These are phyloP conservation scores for Dothideomycetes sp. DNA, from an alignment of 2,329 filamentous ascomycete genomes.

Conservation along the genomic window DNA sequence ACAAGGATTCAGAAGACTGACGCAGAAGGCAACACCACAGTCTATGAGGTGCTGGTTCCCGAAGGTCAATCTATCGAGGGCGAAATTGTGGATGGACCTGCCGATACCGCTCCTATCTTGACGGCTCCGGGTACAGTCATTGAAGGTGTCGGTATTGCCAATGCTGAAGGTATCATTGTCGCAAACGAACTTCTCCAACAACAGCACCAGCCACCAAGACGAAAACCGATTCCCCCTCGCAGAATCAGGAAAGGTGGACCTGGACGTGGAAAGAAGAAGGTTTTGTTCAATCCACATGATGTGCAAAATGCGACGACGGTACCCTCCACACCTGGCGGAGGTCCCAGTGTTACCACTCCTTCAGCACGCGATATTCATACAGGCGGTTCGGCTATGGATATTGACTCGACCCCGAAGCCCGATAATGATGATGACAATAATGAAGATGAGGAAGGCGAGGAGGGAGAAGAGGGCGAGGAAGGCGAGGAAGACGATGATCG, in stretches of 20 bases:
- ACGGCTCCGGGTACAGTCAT: slow-evolving; percentile 51
- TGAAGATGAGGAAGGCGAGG: slow-evolving; percentile 43
- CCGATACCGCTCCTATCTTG: slow-evolving; percentile 36
- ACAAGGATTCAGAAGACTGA: slow-evolving; percentile 73
- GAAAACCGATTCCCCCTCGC: slow-evolving; percentile 66
- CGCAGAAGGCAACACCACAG: slow-evolving; percentile 68
- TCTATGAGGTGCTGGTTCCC: slow-evolving; percentile 72
- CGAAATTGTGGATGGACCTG: slow-evolving; percentile 57
- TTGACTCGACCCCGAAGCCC: slow-evolving; percentile 27
- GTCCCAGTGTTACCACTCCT: slow-evolving; percentile 24
- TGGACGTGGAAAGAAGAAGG: slow-evolving; percentile 70
- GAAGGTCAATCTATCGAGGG: slow-evolving; percentile 74
- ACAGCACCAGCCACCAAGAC: slow-evolving; percentile 44
- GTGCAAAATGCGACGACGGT: slow-evolving; percentile 32
- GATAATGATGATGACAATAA: slow-evolving; percentile 36
- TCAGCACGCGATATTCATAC: slow-evolving; percentile 27
- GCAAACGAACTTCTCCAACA: slow-evolving; percentile 37
- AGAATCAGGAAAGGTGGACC: slow-evolving; percentile 68
- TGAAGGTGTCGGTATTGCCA: slow-evolving; percentile 51
- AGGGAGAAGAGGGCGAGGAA: slow-evolving; percentile 36
- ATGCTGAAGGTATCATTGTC: slow-evolving; percentile 51
- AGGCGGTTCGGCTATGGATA: slow-evolving; percentile 35
- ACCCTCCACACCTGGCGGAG: slow-evolving; percentile 29
- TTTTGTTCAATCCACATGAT: slow-evolving; percentile 44
- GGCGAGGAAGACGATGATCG: slow-evolving; percentile 27